Evolutionary conservation across 2,329 filamentous ascomycete species (phyloP).

Genomic region (Pseudocercospora eumusae): DNA sequence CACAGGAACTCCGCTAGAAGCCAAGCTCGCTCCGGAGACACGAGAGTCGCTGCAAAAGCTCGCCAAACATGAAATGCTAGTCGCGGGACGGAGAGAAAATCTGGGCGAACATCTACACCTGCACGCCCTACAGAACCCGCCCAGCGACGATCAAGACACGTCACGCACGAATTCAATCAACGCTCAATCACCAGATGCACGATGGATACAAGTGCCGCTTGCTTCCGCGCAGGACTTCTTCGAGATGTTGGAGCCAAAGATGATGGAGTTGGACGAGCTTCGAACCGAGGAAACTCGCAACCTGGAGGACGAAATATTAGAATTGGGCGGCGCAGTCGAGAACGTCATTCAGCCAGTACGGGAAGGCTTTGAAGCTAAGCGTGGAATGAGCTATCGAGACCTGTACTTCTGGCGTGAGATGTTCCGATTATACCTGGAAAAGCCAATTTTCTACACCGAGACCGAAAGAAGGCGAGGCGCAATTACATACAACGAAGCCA

Average conservation of each 20-base stretch:
- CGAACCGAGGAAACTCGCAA: slow-evolving; percentile 66
- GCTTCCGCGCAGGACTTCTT: slow-evolving; percentile 81
- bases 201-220: slow-evolving; percentile 70
- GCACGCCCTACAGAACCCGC: slow-evolving; percentile 11
- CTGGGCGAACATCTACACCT: slow-evolving; percentile 22
- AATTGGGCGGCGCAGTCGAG: slow-evolving; percentile 65
- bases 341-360: slow-evolving; percentile 65
- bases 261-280: slow-evolving; percentile 67
- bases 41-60: slow-evolving; percentile 64
- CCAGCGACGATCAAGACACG: slow-evolving; percentile 8
- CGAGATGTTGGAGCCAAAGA: slow-evolving; percentile 69
- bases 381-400: slow-evolving; percentile 50
- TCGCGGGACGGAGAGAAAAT: slow-evolving; percentile 39
- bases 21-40: slow-evolving; percentile 66
- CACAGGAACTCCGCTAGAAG: slow-evolving; percentile 68
- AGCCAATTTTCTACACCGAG: slow-evolving; percentile 78
- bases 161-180: not conserved
- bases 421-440: slow-evolving; percentile 78
- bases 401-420: slow-evolving; percentile 76
- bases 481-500: slow-evolving; percentile 65
- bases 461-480: slow-evolving; percentile 70
- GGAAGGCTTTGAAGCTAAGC: slow-evolving; percentile 44
- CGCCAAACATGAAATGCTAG: slow-evolving; percentile 51
- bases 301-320: slow-evolving; percentile 63
- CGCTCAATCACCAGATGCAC: slow-evolving; percentile 23